Conservation (phyloP, 108 stramenopile genomes). For the Cyclotella choctawhatcheeana region DNA sequence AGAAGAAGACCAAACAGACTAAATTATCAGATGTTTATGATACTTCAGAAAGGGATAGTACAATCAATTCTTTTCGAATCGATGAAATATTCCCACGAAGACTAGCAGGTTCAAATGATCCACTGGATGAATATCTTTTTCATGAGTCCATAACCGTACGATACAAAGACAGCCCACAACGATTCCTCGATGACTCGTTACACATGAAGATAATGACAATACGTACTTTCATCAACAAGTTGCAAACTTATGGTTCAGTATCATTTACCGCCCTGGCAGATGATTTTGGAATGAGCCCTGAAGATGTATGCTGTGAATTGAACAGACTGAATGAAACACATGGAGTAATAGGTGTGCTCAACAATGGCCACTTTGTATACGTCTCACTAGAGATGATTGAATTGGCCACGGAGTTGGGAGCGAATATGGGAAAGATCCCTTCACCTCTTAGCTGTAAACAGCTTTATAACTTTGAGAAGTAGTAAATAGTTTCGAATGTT, state of each 20-base stretch:
- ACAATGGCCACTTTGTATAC: slow-evolving; percentile 26
- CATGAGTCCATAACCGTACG: slow-evolving; percentile 9
- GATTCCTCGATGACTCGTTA: slow-evolving; percentile 28
- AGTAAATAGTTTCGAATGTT: neutral
- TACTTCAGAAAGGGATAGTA: neutral
- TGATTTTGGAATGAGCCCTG: slow-evolving; percentile 32
- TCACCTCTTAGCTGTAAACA: neutral
- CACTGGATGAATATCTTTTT: slow-evolving; percentile 9
- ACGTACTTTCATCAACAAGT: slow-evolving; percentile 40
- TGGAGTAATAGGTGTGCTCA: slow-evolving; percentile 43
- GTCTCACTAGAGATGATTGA: slow-evolving; percentile 34
- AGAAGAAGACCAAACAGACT: slow-evolving; percentile 28
- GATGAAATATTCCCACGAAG: slow-evolving; percentile 5
- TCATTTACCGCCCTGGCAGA: slow-evolving; percentile 40
- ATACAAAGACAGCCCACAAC: slow-evolving; percentile 23
- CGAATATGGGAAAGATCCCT: slow-evolving; percentile 10
- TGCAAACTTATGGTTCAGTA: slow-evolving; percentile 34
- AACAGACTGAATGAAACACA: slow-evolving; percentile 29
- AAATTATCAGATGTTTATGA: neutral
- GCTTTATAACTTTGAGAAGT: neutral
- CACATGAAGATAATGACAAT: slow-evolving; percentile 45
- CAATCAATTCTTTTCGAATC: neutral
- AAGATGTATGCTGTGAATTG: slow-evolving; percentile 27
- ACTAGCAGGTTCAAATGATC: slow-evolving; percentile 8
- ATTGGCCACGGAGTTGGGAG: slow-evolving; percentile 13